phyloP scores from a whole-genome alignment of 2,329 filamentous ascomycete species.

The Sordariomycetes sp. region DNA sequence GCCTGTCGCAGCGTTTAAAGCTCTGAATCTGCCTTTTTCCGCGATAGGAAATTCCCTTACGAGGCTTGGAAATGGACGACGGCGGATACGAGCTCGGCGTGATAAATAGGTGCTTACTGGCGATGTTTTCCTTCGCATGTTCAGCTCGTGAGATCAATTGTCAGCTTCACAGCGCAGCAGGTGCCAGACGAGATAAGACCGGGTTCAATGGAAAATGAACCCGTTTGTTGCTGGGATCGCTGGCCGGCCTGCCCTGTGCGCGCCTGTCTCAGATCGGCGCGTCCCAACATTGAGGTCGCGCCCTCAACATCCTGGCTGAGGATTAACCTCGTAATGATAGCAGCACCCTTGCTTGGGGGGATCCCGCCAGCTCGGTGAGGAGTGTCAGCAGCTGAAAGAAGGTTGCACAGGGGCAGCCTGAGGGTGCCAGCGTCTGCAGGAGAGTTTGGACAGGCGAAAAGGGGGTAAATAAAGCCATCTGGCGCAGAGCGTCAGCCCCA shows the following conservation, averaged over 20 bases:
- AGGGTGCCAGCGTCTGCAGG: neutral
- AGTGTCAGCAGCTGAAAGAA: neutral
- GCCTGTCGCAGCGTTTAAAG: neutral
- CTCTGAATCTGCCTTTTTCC: too few species aligned
- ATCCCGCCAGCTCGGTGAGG: neutral
- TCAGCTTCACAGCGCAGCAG: too few species aligned
- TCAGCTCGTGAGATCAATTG: too few species aligned
- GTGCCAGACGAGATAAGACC: too few species aligned
- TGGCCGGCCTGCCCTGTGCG: neutral
- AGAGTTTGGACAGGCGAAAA: neutral
- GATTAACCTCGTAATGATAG: neutral
- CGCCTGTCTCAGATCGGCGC: neutral
- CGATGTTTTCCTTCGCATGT: too few species aligned
- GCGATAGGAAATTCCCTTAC: too few species aligned
- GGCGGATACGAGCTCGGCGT: too few species aligned
- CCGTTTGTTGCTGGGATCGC: neutral
- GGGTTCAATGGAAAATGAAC: too few species aligned
- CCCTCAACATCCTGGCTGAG: conserved; percentile 2
- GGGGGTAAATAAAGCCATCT: neutral
- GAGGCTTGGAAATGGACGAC: too few species aligned
- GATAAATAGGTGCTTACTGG: too few species aligned
- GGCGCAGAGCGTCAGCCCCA: neutral
- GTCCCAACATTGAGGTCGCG: conserved; percentile 2
- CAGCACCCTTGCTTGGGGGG: neutral
- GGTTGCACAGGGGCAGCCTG: neutral